Conservation (phyloP, 306 rosid species). For the Malus asiatica region DNA sequence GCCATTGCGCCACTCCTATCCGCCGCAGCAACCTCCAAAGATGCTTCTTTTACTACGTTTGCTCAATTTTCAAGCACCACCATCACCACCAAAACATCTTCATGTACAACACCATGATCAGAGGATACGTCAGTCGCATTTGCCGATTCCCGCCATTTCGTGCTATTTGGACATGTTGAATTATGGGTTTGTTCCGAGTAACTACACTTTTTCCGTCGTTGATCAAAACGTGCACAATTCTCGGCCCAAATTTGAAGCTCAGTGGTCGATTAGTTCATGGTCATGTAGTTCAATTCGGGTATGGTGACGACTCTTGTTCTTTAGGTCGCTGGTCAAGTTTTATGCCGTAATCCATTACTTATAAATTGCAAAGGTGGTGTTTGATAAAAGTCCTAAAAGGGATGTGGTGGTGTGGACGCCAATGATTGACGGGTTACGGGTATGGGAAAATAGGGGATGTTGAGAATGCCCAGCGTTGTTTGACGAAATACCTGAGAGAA, state of each 20-base stretch:
- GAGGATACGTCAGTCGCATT: slow-evolving; percentile 33
- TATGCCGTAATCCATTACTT: slow-evolving; percentile 32
- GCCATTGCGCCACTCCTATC: slow-evolving; percentile 56
- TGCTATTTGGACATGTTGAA: slow-evolving; percentile 54
- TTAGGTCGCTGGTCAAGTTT: slow-evolving; percentile 46
- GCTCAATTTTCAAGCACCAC: slow-evolving; percentile 43
- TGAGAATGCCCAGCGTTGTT: slow-evolving; percentile 51
- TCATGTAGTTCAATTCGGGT: slow-evolving; percentile 52
- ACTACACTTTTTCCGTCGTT: slow-evolving; percentile 75
- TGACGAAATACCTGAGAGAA: slow-evolving; percentile 67
- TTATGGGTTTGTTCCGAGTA: slow-evolving; percentile 45
- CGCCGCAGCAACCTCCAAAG: slow-evolving; percentile 37
- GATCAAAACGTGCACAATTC: slow-evolving; percentile 51
- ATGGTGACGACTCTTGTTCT: slow-evolving; percentile 42
- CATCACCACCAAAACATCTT: slow-evolving; percentile 44
- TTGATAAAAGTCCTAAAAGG: slow-evolving; percentile 33
- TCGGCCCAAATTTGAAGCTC: slow-evolving; percentile 5
- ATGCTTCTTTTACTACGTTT: slow-evolving; percentile 43
- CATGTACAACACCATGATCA: slow-evolving; percentile 69
- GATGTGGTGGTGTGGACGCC: slow-evolving; percentile 86
- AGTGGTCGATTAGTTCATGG: slow-evolving; percentile 54
- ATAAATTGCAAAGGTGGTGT: slow-evolving; percentile 37
- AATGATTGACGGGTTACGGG: slow-evolving; percentile 65
- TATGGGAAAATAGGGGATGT: slow-evolving; percentile 66
- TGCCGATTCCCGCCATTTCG: slow-evolving; percentile 32